Percentiles rank a stretch among this genome's conserved stretches.
Conservation (phyloP, 768 basidiomycete genomes). For the Roridomyces roridus region DNA sequence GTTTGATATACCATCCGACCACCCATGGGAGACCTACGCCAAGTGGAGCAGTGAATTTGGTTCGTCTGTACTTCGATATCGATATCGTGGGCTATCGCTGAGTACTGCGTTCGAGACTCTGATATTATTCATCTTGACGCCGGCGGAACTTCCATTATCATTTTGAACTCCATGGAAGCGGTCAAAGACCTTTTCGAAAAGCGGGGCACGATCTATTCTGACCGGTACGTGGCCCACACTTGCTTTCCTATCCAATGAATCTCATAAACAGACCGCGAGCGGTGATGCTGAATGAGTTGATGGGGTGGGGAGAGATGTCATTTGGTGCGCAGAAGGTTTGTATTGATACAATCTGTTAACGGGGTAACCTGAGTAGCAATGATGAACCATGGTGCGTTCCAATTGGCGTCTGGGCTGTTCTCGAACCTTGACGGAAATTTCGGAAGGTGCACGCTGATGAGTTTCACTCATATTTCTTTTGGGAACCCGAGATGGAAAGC, state of each 20-base stretch:
- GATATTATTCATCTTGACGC: constrained; percentile 35
- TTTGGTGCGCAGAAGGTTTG: not conserved
- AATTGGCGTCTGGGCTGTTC: not conserved
- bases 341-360: not conserved
- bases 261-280: not conserved
- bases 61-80: too few species aligned
- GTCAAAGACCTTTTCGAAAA: constrained; percentile 43
- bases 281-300: constrained; percentile 8
- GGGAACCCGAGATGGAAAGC: too few species aligned
- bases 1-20: too few species aligned
- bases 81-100: too few species aligned
- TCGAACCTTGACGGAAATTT: not conserved
- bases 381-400: constrained; percentile 3
- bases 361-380: not conserved
- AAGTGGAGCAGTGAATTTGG: too few species aligned
- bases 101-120: constrained; percentile 35
- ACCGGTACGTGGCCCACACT: constrained; percentile 18
- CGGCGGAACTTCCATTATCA: constrained; percentile 31
- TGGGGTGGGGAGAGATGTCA: constrained; percentile 3
- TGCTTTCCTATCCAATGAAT: not conserved
- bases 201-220: constrained; percentile 28
- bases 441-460: not conserved
- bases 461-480: not conserved
- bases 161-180: constrained; percentile 38
- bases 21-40: too few species aligned